Evolutionary conservation across 2,329 filamentous ascomycete genomes (phyloP).

Genomic region (Xylariaceae sp.): DNA sequence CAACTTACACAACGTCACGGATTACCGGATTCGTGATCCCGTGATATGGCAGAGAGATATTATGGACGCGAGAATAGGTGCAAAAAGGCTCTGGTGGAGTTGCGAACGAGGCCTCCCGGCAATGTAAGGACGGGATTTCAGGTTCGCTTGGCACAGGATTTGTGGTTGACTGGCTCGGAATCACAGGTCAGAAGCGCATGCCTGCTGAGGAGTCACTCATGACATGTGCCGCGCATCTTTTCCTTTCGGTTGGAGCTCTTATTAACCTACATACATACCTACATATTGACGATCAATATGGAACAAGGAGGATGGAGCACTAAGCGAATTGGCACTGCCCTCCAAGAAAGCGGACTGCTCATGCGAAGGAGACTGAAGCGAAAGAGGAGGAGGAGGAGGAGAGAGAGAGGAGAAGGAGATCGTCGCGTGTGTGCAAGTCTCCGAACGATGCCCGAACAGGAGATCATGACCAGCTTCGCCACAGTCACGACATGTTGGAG

Average conservation of each 20-base stretch:
- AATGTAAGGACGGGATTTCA: background rate
- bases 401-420: background rate
- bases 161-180: background rate
- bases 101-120: background rate
- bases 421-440: background rate
- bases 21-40: no score
- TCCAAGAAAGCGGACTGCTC: no score
- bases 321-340: slow-evolving; percentile 9
- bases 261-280: background rate
- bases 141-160: background rate
- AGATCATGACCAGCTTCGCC: background rate
- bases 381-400: background rate
- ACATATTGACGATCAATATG: background rate
- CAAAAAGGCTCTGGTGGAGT: background rate
- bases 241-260: background rate
- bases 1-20: no score
- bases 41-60: no score
- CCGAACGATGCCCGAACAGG: background rate
- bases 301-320: no score
- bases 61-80: no score
- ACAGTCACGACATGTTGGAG: background rate
- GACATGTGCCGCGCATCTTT: background rate
- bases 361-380: no score
- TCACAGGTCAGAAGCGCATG: background rate
- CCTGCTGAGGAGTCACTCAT: background rate